Percentiles rank a stretch among this genome's conserved stretches.
Evolutionary conservation across 2,329 filamentous ascomycete species (phyloP).

Genomic region (Arthrobotrys conoides): DNA sequence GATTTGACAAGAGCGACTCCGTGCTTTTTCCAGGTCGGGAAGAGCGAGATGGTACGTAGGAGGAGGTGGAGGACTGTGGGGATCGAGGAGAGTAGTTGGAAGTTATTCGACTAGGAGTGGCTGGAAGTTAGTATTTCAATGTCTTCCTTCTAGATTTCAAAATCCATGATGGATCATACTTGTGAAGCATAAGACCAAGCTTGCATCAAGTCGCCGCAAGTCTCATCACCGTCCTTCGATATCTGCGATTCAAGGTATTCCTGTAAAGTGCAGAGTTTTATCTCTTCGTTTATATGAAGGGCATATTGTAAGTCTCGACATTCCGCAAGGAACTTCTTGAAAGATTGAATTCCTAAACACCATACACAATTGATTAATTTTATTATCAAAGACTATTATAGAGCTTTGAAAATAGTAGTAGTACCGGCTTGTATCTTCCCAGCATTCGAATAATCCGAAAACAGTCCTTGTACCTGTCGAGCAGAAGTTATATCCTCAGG

Average conservation of each 20-base stretch:
- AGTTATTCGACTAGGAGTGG: slow-evolving; percentile 73
- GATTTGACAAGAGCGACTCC: slow-evolving; percentile 85
- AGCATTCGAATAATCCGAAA: slow-evolving; percentile 56
- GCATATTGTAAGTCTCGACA: slow-evolving; percentile 57
- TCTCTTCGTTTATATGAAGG: slow-evolving; percentile 49
- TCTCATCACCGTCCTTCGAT: slow-evolving; percentile 73
- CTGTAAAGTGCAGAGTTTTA: slow-evolving; percentile 73
- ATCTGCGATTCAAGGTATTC: slow-evolving; percentile 77
- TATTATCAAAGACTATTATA: too few relatives aligned
- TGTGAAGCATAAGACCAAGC: slow-evolving; percentile 88
- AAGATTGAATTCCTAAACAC: slow-evolving; percentile 61
- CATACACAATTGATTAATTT: neutral
- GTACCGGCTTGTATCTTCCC: slow-evolving; percentile 48
- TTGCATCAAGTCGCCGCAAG: slow-evolving; percentile 84
- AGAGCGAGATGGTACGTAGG: slow-evolving; percentile 80
- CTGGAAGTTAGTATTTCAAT: slow-evolving; percentile 7
- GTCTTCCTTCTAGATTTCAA: neutral
- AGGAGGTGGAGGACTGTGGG: slow-evolving; percentile 85
- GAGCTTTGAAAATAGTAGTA: neutral
- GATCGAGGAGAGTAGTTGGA: slow-evolving; percentile 83
- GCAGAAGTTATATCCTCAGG: slow-evolving; percentile 45
- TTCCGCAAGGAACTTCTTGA: slow-evolving; percentile 62
- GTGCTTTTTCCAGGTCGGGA: slow-evolving; percentile 80
- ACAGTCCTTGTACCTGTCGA: slow-evolving; percentile 51
- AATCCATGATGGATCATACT: slow-evolving; percentile 64